Base-by-base conservation (phyloP, 1,139 yeast genomes). In the Taphrina populina region DNA sequence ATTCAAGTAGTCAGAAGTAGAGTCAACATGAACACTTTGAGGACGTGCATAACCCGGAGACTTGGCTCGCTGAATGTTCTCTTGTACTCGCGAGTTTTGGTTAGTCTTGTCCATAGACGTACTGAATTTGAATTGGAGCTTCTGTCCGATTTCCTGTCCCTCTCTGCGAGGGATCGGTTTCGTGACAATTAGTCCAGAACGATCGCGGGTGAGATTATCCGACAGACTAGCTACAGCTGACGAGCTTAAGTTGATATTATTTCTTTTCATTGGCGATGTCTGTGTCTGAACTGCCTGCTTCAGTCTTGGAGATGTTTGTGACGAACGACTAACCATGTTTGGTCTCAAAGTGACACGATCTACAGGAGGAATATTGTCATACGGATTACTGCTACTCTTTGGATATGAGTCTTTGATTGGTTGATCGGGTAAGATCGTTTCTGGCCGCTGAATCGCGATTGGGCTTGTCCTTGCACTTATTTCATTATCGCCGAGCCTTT, bases 1-100 rank as follows among this genome's bases (percentile, higher is more conserved):
- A 60, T 79, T 77, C 60, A 86, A 70, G 65, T 84, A 86, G 56
- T 83, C 86, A 45, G 79, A 71, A 57, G 75, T 76, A 46, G 77
- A 76, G 62, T 75, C 74, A 47, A 73, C 72, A 55, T 70, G 71
- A 47, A 67, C 58, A 66, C 67, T 60, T 66, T 63, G 32, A 62
- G 69, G 36, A 63, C 64, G 55, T 63, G 68, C 45, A 58, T 69
- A 24, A 57, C 60, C 45, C 39, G 35, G 13, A 7, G 55, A 35
- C 21, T 13, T 34, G 10, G 58, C 34, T 13, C 40, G 45, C 15
- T 57, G 17, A 24, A 40, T 29, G 15, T 29, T 19, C 21, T 46
- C 60, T 13, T 20, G 33, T 8, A 27, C 58, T 21, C 56, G 45
- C 34, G 17, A 23, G 27, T 32, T 43, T 35, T 43, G 37, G n/a